Conservation (phyloP, 179 eudicot species). For the Kewa caespitosa region DNA sequence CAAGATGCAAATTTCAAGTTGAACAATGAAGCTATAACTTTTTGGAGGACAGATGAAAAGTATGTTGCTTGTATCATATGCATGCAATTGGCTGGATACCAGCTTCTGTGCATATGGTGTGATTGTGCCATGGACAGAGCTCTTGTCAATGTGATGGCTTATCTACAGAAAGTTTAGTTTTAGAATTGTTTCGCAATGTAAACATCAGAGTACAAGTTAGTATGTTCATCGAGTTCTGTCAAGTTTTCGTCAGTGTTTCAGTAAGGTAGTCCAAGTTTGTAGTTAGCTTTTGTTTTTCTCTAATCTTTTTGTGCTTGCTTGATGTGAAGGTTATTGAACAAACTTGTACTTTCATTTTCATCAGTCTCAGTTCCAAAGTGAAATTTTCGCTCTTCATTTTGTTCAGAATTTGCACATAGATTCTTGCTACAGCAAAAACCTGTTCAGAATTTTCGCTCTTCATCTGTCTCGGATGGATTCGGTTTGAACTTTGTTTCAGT, state of each 20-base stretch:
- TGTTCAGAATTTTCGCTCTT: no score
- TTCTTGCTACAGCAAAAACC: neutral
- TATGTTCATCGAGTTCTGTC: neutral
- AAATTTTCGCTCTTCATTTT: neutral
- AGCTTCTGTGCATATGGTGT: neutral
- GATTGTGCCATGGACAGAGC: conserved; percentile 10
- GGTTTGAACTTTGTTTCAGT: no score
- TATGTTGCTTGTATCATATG: neutral
- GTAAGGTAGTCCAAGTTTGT: neutral
- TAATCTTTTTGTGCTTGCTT: no score
- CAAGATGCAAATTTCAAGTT: neutral
- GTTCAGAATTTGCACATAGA: neutral
- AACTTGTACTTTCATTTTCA: neutral
- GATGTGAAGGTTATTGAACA: no score
- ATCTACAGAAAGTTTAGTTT: conserved; percentile 1
- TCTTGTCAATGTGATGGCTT: neutral
- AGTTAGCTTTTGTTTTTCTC: no score
- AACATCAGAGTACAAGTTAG: neutral
- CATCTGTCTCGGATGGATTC: no score
- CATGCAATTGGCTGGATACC: neutral
- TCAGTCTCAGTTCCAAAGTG: no score
- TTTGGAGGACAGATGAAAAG: conserved; percentile 14
- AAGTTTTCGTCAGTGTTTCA: neutral
- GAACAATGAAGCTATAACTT: conserved; percentile 17
- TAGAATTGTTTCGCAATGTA: neutral